A percentile compares a stretch with the other conserved stretches of the same genome.
Conservation (phyloP, 1,284 basidiomycete genomes). For the Cutaneotrichosporon spelunceum region DNA sequence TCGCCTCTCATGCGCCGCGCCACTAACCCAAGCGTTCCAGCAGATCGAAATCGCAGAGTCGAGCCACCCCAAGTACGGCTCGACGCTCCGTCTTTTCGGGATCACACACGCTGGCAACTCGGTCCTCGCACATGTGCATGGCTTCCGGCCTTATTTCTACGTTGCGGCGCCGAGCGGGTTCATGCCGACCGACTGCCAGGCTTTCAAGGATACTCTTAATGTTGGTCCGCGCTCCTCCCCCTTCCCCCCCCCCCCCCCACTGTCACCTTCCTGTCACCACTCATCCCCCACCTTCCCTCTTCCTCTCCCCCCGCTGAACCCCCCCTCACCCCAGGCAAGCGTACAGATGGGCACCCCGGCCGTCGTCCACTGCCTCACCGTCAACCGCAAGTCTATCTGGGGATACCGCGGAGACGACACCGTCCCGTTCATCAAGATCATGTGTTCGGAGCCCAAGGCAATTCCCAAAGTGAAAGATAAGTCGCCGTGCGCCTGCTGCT, state of each 20-base stretch:
- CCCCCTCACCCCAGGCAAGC: conserved; percentile 20
- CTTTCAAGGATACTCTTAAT: conserved; percentile 71
- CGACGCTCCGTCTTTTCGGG: conserved; percentile 74
- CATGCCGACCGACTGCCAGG: conserved; percentile 61
- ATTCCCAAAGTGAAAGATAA: conserved; percentile 86
- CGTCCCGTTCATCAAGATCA: conserved; percentile 78
- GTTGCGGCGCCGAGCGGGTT: conserved; percentile 80
- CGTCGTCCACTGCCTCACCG: conserved; percentile 62
- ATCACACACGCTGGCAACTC: conserved; percentile 85
- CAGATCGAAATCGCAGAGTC: conserved; percentile 87
- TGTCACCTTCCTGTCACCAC: no score
- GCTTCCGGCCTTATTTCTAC: conserved; percentile 89
- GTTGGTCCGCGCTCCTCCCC: conserved; percentile 54
- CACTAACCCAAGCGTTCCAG: conserved; percentile 83
- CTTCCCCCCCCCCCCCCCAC: no score
- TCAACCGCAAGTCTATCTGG: conserved; percentile 73
- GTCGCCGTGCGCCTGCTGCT: conserved; percentile 50
- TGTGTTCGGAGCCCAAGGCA: conserved; percentile 65
- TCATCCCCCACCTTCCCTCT: no score
- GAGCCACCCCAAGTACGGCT: conserved; percentile 57
- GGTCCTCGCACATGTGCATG: conserved; percentile 73
- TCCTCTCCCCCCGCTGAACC: no score
- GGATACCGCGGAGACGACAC: conserved; percentile 78
- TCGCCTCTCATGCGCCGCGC: no score
- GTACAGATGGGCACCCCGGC: conserved; percentile 43